phyloP scores from a whole-genome alignment of 2,329 filamentous ascomycete genomes.

The Gnomoniopsis sp. region DNA sequence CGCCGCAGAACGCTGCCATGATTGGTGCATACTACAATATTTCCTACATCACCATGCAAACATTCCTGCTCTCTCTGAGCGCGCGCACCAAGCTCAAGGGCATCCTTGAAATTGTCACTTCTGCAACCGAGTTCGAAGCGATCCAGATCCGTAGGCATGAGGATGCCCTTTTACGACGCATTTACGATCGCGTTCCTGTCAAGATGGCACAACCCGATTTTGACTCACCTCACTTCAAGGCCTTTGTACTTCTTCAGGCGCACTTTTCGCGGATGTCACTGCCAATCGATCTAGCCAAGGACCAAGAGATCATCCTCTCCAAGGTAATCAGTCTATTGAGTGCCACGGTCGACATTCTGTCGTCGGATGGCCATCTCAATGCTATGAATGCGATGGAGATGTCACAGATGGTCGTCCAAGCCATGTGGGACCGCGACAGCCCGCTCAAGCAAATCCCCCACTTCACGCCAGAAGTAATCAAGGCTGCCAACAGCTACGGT shows the following conservation, averaged over 20 bases:
- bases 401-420: conserved; percentile 98
- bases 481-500: conserved; percentile 75
- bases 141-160: conserved; percentile 95
- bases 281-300: conserved; percentile 91
- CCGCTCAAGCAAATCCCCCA: conserved; percentile 97
- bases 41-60: conserved; percentile 99
- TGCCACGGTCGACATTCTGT: conserved; percentile 90
- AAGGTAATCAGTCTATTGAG: conserved; percentile 86
- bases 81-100: conserved; percentile 92
- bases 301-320: conserved; percentile 82
- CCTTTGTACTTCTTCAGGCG: conserved; percentile 93
- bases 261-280: conserved; percentile 98
- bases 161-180: conserved; percentile 78
- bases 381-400: conserved; percentile 99
- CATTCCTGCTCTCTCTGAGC: conserved; percentile 86
- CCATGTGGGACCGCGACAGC: conserved; percentile 97
- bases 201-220: conserved; percentile 87
- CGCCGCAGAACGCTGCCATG: conserved; percentile 93
- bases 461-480: conserved; percentile 79
- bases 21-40: conserved; percentile 99
- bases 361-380: conserved; percentile 92
- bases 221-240: conserved; percentile 97
- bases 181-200: conserved; percentile 91
- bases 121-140: conserved; percentile 92
- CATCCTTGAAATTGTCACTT: conserved; percentile 93